phyloP scores from a whole-genome alignment of 441 rosid genomes.

The Pelargonium australe region DNA sequence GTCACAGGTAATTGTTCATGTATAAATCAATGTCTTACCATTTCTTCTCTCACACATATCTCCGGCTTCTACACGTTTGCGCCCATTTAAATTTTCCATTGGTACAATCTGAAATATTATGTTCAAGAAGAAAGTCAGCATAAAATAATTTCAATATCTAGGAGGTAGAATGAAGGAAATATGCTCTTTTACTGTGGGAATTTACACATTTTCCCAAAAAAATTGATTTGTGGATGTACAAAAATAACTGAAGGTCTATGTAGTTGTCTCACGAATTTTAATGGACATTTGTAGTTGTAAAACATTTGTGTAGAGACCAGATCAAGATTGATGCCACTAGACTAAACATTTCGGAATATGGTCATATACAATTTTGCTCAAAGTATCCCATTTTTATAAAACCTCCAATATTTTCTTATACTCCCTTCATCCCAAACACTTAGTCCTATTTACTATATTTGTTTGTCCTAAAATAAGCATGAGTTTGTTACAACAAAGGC shows the following conservation, averaged over 20 bases:
- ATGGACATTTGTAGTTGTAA: background rate
- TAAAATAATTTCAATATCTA: background rate
- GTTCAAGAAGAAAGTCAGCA: background rate
- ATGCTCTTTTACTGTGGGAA: background rate
- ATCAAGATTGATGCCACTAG: slow-evolving; percentile 3
- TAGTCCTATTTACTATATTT: too few species aligned
- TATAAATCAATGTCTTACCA: slow-evolving; percentile 13
- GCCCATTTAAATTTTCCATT: slow-evolving; percentile 27
- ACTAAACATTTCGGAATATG: background rate
- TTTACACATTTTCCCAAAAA: background rate
- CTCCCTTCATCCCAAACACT: too few species aligned
- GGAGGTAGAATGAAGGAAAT: background rate
- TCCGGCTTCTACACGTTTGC: slow-evolving; percentile 25
- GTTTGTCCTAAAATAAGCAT: too few species aligned
- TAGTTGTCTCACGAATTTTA: background rate
- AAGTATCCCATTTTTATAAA: too few species aligned
- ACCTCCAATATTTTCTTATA: too few species aligned
- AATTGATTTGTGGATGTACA: background rate
- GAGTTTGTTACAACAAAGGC: too few species aligned
- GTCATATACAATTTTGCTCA: too few species aligned
- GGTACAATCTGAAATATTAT: slow-evolving; percentile 20
- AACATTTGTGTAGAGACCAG: background rate
- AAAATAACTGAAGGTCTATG: background rate
- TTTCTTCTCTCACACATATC: slow-evolving; percentile 28
- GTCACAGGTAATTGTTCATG: slow-evolving; percentile 8